A percentile compares a stretch with the other conserved stretches of the same genome.
Conservation (phyloP, 2,329 filamentous ascomycete genomes). For the Pseudocercospora pini-densiflorae region DNA sequence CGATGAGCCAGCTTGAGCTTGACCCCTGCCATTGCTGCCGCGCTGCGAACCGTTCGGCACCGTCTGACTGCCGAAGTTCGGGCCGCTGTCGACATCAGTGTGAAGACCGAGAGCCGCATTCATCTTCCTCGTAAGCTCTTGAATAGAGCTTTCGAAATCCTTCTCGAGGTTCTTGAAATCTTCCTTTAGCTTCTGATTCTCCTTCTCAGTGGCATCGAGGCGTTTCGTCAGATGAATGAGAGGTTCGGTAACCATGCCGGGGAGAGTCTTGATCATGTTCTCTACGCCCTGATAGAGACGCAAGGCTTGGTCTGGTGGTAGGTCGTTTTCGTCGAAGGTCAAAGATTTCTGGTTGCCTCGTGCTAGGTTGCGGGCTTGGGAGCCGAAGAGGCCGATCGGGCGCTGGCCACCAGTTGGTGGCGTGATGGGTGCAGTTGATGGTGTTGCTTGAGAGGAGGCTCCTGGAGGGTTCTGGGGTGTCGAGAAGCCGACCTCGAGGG, state of each 20-base stretch:
- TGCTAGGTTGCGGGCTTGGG: slow-evolving; percentile 20
- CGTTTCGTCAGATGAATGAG: neutral
- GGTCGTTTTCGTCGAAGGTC: neutral
- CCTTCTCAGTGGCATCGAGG: neutral
- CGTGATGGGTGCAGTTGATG: neutral
- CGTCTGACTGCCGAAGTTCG: neutral
- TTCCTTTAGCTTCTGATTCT: neutral
- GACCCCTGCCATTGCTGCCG: neutral
- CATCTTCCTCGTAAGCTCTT: neutral
- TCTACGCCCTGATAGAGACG: neutral
- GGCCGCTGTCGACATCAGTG: neutral
- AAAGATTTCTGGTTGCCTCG: slow-evolving; percentile 8
- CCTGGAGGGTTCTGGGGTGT: neutral
- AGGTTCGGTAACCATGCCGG: neutral
- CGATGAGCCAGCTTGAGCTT: neutral
- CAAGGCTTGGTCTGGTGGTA: neutral
- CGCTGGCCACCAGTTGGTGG: neutral
- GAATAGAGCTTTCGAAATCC: neutral
- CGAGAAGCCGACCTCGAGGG: neutral
- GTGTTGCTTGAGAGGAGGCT: neutral
- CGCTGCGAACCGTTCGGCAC: neutral
- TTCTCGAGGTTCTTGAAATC: neutral
- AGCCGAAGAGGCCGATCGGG: slow-evolving; percentile 15
- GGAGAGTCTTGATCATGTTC: neutral
- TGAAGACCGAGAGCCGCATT: neutral